These are phyloP conservation scores for Exophiala xenobiotica DNA, from an alignment of 2,329 filamentous ascomycete genomes.

Conservation along the genomic window DNA sequence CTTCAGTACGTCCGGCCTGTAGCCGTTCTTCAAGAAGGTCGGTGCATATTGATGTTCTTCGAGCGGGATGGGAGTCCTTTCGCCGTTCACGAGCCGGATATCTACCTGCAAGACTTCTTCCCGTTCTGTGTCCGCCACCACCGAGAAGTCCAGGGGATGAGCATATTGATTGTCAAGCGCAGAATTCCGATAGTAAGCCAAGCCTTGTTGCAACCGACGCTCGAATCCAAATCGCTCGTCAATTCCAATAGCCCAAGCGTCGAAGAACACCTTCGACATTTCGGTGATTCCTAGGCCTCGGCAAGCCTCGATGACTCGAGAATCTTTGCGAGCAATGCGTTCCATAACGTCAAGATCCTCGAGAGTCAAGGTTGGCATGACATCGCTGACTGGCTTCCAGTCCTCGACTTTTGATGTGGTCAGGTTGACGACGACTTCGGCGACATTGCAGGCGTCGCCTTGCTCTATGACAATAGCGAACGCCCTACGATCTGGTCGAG, in stretches of 20 bases:
- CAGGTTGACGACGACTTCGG: constrained; percentile 77
- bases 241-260: constrained; percentile 94
- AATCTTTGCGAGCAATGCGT: constrained; percentile 69
- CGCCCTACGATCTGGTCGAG: constrained; percentile 37
- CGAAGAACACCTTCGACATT: constrained; percentile 95
- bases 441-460: constrained; percentile 59
- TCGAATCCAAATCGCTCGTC: constrained; percentile 82
- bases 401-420: constrained; percentile 63
- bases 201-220: constrained; percentile 80
- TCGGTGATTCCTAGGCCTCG: constrained; percentile 79
- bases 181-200: constrained; percentile 93
- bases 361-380: constrained; percentile 89
- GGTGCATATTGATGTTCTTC: constrained; percentile 78
- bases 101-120: constrained; percentile 79
- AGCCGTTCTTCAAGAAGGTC: constrained; percentile 71
- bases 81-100: constrained; percentile 64
- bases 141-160: constrained; percentile 89
- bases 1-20: constrained; percentile 70
- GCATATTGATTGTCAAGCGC: constrained; percentile 89
- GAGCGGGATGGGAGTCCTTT: constrained; percentile 71
- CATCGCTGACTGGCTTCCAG: constrained; percentile 73
- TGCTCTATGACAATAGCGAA: constrained; percentile 51
- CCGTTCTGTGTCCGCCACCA: constrained; percentile 81
- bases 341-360: constrained; percentile 85
- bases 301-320: constrained; percentile 88